Conservation (phyloP, 345 rosid genomes). For the rapeseed (Brassica napus) region DNA sequence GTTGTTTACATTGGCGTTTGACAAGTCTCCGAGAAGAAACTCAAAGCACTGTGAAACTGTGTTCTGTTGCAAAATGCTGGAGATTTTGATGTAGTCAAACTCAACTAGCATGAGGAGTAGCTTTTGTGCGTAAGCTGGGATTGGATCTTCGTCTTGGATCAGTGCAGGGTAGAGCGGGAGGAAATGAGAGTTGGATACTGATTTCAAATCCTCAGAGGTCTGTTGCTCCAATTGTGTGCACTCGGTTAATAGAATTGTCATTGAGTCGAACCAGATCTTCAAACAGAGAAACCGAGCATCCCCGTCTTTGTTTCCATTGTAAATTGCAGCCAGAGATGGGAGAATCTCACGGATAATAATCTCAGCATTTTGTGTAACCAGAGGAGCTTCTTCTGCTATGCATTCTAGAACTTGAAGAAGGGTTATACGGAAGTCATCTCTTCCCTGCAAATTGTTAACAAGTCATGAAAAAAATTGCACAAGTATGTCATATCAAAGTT, state of each 20-base stretch:
- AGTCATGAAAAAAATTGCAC: constrained; percentile 9
- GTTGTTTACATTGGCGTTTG: constrained; percentile 84
- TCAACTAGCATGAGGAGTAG: constrained; percentile 94
- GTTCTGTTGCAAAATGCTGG: constrained; percentile 73
- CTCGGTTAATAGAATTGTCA: constrained; percentile 72
- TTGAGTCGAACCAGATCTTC: constrained; percentile 80
- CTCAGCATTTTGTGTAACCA: constrained; percentile 57
- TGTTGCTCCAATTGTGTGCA: constrained; percentile 53
- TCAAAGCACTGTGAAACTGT: constrained; percentile 88
- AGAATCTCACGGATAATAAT: constrained; percentile 65
- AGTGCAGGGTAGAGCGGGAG: constrained; percentile 88
- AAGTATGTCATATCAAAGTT: not conserved
- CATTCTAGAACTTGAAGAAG: constrained; percentile 83
- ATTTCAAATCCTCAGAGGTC: constrained; percentile 58
- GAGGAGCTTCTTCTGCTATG: constrained; percentile 65
- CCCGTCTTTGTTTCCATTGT: constrained; percentile 91
- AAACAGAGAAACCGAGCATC: constrained; percentile 91
- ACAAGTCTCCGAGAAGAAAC: constrained; percentile 85
- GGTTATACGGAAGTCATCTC: constrained; percentile 92
- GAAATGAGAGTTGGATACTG: constrained; percentile 77
- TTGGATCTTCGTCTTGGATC: constrained; percentile 96
- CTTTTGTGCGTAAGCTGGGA: constrained; percentile 94
- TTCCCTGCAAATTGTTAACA: constrained; percentile 55
- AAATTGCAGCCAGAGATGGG: constrained; percentile 73
- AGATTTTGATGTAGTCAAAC: constrained; percentile 63